Base-by-base conservation (phyloP, 1,284 basidiomycete species). In the Albatrellus sp. region DNA sequence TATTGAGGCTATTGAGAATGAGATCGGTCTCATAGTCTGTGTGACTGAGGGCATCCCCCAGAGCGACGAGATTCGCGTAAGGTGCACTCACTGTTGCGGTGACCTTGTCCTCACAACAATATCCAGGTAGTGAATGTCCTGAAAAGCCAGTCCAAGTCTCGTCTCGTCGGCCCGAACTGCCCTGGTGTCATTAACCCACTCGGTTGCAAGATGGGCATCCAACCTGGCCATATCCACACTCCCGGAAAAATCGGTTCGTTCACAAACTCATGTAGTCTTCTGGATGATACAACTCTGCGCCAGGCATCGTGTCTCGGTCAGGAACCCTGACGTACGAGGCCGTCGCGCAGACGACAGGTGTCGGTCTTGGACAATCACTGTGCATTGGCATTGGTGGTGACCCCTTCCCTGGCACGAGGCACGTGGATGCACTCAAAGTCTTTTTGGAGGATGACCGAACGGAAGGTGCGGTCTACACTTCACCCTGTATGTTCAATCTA, bases 121-220 rank as follows among this genome's bases (percentile, higher is more conserved):
- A 37, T 48, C 19, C 52, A 90, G 85, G 86, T 99, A 53, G 82
- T 89, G 68, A 86, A 96, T 60, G 96, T 90, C 13, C 77, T 99
- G 55, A 89, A 87, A 62, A 85, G 81, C 60, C 96, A 99, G 66
- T 90, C 81, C 52, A 92, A 90, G 60, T 94, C 90, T 48, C 83
- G 96, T 55, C 83, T 99, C 54, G 87, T 96, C 42, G 91, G 91
- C 29, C 92, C 91, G 38, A 99, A 99, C 67, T 99, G 96, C 68
- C 96, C 96, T 4, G 96, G 96, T 62, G 83, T 99, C 58, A 98
- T 99, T 60, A 92, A 93, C 60, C 90, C 92, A 24, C 75, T 87
- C 46, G 94, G 94, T 13, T 99, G 96, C 74, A 98, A 98, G 73
- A 98, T 99, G 80, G 96, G 96, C 50, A 99, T 99, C 62, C 94